A percentile compares a stretch with the other conserved stretches of the same genome.
Evolutionary conservation across 2,329 filamentous ascomycete genomes (phyloP).

Genomic region (Stagonosporopsis vannaccii): DNA sequence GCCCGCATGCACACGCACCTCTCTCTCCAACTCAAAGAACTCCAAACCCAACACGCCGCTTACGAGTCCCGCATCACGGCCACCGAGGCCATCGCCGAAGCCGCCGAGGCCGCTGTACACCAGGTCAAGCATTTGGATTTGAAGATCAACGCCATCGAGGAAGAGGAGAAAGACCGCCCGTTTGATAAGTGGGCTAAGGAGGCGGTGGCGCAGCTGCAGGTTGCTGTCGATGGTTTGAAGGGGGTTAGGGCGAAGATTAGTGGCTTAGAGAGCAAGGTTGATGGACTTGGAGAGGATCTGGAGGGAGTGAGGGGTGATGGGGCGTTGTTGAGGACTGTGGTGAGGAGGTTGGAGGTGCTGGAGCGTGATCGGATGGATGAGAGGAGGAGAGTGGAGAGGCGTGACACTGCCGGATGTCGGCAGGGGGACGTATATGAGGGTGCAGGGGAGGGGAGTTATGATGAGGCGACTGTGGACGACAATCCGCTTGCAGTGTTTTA

Average conservation of each 20-base stretch:
- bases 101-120: constrained; percentile 23
- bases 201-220: constrained; percentile 22
- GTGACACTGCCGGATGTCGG: background rate
- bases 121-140: constrained; percentile 26
- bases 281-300: constrained; percentile 13
- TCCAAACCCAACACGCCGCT: constrained; percentile 38
- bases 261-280: constrained; percentile 19
- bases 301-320: constrained; percentile 18
- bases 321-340: constrained; percentile 5
- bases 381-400: background rate
- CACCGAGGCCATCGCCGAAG: constrained; percentile 28
- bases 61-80: constrained; percentile 31
- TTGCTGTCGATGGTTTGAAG: constrained; percentile 26
- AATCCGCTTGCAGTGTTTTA: constrained; percentile 11
- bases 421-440: background rate
- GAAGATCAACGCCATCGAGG: constrained; percentile 34
- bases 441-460: background rate
- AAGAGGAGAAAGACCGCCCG: constrained; percentile 29
- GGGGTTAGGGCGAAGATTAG: constrained; percentile 27
- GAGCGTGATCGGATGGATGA: constrained; percentile 20
- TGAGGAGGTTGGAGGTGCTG: constrained; percentile 23
- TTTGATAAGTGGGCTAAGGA: constrained; percentile 30
- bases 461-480: background rate
- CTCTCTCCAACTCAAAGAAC: constrained; percentile 43
- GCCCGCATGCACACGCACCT: constrained; percentile 49